Base-by-base conservation (phyloP, 495 filamentous ascomycete genomes). In the Xylaria curta region DNA sequence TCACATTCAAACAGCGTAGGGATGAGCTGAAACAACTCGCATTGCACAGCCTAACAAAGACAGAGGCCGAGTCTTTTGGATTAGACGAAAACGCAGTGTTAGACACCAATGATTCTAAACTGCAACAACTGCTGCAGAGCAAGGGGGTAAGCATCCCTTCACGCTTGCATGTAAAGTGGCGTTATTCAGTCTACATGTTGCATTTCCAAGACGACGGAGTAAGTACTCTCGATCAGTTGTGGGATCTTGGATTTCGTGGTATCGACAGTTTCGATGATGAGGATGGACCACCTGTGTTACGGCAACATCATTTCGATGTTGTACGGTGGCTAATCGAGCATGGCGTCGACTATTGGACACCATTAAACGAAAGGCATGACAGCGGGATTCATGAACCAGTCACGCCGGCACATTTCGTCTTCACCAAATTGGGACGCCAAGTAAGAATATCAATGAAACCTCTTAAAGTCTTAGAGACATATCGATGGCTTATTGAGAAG, bases 331-430 rank as follows among this genome's bases (percentile, higher is more conserved):
- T 65, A 4, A 65, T 65, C 24, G 62, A 65, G 44, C 62, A 65
- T 19, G 62, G 62, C 26, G 44, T 42, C 17, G 26, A 65, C 44
- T 65, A 65, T 10, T 51, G 62, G 62, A 65, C 62, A 33, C 62
- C 62, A 49, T 9, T 49, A 0, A 49, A 19, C 33, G 62, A 17
- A 49, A 40, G 62, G 8, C 10, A 4, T 44, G 42, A 33, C 28
- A 31, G 19, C 3, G 8, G 1, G 21, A 65, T n/a, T 28, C 1
- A 4, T 10, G 21, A 1, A 26, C 6, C 38, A 46, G 24, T n/a
- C 44, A 65, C 62, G 5, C 62, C 62, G 42, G 26, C 44, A 21
- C 62, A 65, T 49, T 49, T n/a, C 9, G 5, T 65, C 15, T 33
- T 65, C 0, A 0, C 3, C 13, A 15, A 3, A 6, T 2, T 33